Percentiles rank a stretch among this genome's conserved stretches.
These are phyloP conservation scores for Pseudopyrenochaeta lycopersici DNA, from an alignment of 2,329 filamentous ascomycete species.

Conservation along the genomic window DNA sequence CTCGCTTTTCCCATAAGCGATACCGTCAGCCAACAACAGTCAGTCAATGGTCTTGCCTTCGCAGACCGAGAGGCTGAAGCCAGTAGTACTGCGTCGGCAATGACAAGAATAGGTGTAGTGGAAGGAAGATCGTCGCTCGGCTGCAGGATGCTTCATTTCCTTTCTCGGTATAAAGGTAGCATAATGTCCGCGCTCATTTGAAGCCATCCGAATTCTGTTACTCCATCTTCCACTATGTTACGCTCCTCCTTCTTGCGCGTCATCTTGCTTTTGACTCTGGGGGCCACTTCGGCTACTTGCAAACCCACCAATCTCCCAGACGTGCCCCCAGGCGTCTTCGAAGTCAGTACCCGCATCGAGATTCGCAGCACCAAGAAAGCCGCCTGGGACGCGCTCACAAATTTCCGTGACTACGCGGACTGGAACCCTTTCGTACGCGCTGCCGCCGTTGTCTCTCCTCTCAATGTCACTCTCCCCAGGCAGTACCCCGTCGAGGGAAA, in stretches of 20 bases:
- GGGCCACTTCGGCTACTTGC: slow-evolving; percentile 4
- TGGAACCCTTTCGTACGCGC: slow-evolving; percentile 47
- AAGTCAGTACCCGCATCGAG: slow-evolving; percentile 33
- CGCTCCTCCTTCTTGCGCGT: background rate
- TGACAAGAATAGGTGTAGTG: background rate
- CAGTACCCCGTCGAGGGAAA: slow-evolving; percentile 36
- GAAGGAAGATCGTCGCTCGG: background rate
- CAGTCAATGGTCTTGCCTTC: background rate
- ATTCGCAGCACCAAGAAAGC: slow-evolving; percentile 31
- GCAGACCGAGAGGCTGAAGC: background rate
- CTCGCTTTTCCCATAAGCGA: background rate
- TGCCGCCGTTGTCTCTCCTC: slow-evolving; percentile 28
- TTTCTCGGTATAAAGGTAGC: background rate
- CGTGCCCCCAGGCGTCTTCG: slow-evolving; percentile 38
- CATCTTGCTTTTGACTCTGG: slow-evolving; percentile 7
- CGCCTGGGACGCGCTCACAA: slow-evolving; percentile 37
- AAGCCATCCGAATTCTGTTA: background rate
- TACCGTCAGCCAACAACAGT: background rate
- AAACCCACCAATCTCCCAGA: slow-evolving; percentile 38
- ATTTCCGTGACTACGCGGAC: slow-evolving; percentile 36
- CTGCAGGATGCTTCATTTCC: background rate
- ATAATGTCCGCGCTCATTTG: background rate
- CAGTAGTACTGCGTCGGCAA: background rate
- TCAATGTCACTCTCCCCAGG: slow-evolving; percentile 27
- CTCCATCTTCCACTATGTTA: background rate